Conservation (phyloP, 305 asterid species). For the Ajuga reptans region DNA sequence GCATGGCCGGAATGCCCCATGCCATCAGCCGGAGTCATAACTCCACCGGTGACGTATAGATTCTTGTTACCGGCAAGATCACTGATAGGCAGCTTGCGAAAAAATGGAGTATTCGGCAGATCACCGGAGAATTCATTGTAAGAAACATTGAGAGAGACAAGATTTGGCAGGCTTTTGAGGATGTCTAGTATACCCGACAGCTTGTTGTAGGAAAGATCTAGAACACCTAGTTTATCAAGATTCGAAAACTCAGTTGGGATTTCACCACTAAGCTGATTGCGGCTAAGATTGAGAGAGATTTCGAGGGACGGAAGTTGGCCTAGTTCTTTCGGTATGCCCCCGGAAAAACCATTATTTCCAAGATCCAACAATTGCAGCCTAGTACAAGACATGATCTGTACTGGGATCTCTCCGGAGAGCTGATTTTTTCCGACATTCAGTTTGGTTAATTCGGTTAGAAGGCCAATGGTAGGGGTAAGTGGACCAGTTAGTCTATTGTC, state of each 20-base stretch:
- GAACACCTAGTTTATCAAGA: slow-evolving; percentile 58
- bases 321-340: slow-evolving; percentile 59
- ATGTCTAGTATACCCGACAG: slow-evolving; percentile 55
- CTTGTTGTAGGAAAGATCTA: slow-evolving; percentile 84
- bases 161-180: slow-evolving; percentile 64
- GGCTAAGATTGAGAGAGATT: slow-evolving; percentile 85
- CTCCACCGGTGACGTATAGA: slow-evolving; percentile 53
- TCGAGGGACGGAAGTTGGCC: slow-evolving; percentile 77
- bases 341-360: slow-evolving; percentile 66
- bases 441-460: slow-evolving; percentile 62
- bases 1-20: slow-evolving; percentile 34
- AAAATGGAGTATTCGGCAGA: slow-evolving; percentile 72
- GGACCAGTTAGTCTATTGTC: slow-evolving; percentile 63
- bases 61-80: slow-evolving; percentile 62
- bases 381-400: slow-evolving; percentile 61
- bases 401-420: slow-evolving; percentile 65
- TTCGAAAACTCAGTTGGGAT: slow-evolving; percentile 68
- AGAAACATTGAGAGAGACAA: slow-evolving; percentile 76
- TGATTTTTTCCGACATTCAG: slow-evolving; percentile 63
- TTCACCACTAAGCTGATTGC: slow-evolving; percentile 59
- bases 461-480: slow-evolving; percentile 46
- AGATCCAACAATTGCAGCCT: slow-evolving; percentile 76
- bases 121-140: slow-evolving; percentile 75
- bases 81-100: slow-evolving; percentile 58
- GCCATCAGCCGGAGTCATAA: slow-evolving; percentile 42